Base-by-base conservation (phyloP, 148 eudicot genomes). In the Gaultheria prostrata region DNA sequence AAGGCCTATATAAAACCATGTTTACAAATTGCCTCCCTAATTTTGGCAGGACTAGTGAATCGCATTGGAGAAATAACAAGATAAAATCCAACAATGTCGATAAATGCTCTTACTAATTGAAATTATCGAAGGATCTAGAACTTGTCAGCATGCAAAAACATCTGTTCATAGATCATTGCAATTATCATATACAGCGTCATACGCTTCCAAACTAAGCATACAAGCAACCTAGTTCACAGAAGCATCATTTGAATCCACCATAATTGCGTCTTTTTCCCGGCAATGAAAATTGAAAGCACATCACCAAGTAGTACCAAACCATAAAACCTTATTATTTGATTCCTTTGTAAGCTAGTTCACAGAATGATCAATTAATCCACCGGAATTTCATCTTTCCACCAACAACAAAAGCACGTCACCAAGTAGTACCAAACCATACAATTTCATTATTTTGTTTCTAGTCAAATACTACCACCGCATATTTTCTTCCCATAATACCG, bases 1-100 rank as follows among this genome's bases (percentile, higher is more conserved):
- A 39, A 35, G 14, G 75, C 48, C 59, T 69, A 67, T 53, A 63
- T 20, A 33, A 21, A 82, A 67, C n/a, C 53, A 82, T 70, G 61
- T 69, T 30, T 24, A 45, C n/a, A 51, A 50, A 80, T 80, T 43
- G 54, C 24, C n/a, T 43, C 82, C 82, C 20, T 7, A 9, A 45
- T 57, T 59, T 80, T 39, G 53, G 83, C 54, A 20, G 78, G 54
- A 46, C 32, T 33, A 75, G 39, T 17, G 61, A 77, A n/a, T 14
- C 53, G 24, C 39, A 50, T 15, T 28, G 14, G 6, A 50, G 17
- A 51, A 77, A 46, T 46, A 57, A 49, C 33, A 6, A 75, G 28
- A 75, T 15, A 30, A 51, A 77, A 77, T 28, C 80, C 61, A 76
- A 76, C 50, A 76, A 6, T 12, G 12, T 50, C 33, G 4, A 30